These are phyloP conservation scores for Microascus cirrosus DNA, from an alignment of 2,329 filamentous ascomycete species.

Conservation along the genomic window DNA sequence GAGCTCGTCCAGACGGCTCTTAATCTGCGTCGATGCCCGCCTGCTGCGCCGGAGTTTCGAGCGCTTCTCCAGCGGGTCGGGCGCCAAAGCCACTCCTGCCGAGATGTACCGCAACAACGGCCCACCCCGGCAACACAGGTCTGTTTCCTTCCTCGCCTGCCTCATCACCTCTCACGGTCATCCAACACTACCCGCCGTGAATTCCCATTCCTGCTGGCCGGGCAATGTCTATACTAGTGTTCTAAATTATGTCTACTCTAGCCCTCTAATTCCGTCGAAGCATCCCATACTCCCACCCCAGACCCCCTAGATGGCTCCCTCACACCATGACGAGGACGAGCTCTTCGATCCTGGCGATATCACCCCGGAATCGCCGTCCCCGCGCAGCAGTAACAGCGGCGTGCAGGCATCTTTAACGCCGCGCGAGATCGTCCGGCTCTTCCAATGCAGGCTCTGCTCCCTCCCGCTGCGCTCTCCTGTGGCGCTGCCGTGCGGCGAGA, in stretches of 20 bases:
- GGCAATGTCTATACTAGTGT: neutral
- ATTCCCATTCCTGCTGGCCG: neutral
- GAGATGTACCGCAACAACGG: too few relatives aligned
- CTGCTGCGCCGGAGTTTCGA: too few relatives aligned
- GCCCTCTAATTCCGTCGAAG: neutral
- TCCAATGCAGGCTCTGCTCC: slow-evolving; percentile 70
- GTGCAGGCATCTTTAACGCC: neutral
- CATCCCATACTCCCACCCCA: neutral
- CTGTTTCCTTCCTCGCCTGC: neutral
- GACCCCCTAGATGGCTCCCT: neutral
- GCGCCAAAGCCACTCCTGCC: too few relatives aligned
- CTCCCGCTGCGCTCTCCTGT: slow-evolving; percentile 56
- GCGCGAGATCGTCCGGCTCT: slow-evolving; percentile 40
- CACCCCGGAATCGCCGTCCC: neutral
- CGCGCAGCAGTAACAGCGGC: neutral
- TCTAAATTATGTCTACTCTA: neutral
- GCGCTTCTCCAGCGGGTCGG: too few relatives aligned
- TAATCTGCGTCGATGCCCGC: too few relatives aligned
- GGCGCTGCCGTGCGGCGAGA: slow-evolving; percentile 71
- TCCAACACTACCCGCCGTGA: neutral
- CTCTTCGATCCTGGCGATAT: neutral
- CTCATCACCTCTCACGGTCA: neutral
- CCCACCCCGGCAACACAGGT: too few relatives aligned
- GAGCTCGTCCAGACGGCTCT: too few relatives aligned
- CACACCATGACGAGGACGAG: neutral